Evolutionary conservation across 139 green algal species (phyloP).

Genomic region (Auxenochlorella pyrenoidosa): DNA sequence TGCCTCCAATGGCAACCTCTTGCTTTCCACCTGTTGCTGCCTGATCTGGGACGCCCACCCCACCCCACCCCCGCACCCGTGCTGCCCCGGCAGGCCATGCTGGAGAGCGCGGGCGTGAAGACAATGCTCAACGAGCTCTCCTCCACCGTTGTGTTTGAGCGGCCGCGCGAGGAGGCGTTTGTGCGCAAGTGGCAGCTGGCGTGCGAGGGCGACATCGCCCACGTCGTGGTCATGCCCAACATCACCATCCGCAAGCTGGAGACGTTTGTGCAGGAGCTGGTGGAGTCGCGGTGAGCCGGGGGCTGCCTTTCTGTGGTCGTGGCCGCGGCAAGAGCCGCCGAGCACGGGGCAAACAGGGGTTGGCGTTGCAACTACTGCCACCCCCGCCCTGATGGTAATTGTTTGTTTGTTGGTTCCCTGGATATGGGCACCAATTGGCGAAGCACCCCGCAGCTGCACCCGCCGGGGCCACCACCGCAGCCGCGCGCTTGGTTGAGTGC

Average conservation of each 20-base stretch:
- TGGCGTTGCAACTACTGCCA: too few relatives aligned
- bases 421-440: too few relatives aligned
- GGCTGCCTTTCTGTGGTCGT: neutral
- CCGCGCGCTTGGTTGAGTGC: too few relatives aligned
- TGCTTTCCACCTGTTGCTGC: neutral
- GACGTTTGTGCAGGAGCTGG: constrained; percentile 86
- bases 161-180: constrained; percentile 86
- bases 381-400: too few relatives aligned
- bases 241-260: constrained; percentile 92
- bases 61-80: neutral
- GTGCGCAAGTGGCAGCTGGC: constrained; percentile 95
- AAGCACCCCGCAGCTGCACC: too few relatives aligned
- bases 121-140: constrained; percentile 95
- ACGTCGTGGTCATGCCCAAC: constrained; percentile 99
- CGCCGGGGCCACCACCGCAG: too few relatives aligned
- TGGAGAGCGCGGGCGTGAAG: constrained; percentile 77
- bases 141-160: constrained; percentile 95
- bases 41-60: neutral
- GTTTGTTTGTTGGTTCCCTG: too few relatives aligned
- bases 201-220: constrained; percentile 94
- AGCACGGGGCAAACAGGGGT: too few relatives aligned
- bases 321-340: too few relatives aligned
- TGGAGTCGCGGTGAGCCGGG: constrained; percentile 38
- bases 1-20: too few relatives aligned
- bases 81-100: constrained; percentile 58